A percentile compares a stretch with the other conserved stretches of the same genome.
phyloP scores from a whole-genome alignment of 2,329 filamentous ascomycete genomes.

The Fusarium nelsonii region DNA sequence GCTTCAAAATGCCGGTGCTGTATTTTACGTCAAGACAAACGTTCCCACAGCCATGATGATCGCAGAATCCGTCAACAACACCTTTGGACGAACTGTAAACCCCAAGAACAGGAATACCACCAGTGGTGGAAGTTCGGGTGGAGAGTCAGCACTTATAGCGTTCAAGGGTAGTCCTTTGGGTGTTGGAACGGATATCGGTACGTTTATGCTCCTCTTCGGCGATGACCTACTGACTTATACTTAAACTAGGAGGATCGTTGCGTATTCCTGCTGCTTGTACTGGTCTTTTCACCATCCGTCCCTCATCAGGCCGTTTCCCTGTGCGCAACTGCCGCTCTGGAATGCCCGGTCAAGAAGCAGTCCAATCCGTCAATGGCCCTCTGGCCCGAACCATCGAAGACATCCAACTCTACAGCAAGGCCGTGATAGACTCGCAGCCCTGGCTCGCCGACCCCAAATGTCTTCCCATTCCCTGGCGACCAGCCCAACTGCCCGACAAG shows the following conservation, averaged over 20 bases:
- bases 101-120: constrained; percentile 70
- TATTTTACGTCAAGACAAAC: constrained; percentile 70
- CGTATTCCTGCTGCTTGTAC: constrained; percentile 68
- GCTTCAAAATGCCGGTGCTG: constrained; percentile 62
- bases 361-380: constrained; percentile 73
- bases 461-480: constrained; percentile 69
- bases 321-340: constrained; percentile 66
- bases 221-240: neutral
- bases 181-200: constrained; percentile 72
- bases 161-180: constrained; percentile 71
- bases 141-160: constrained; percentile 72
- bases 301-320: constrained; percentile 71
- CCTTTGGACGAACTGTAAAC: constrained; percentile 72
- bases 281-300: constrained; percentile 68
- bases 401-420: constrained; percentile 65
- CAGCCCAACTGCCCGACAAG: constrained; percentile 50
- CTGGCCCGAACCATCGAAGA: constrained; percentile 68
- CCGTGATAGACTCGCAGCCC: constrained; percentile 64
- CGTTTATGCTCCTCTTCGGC: accelerated
- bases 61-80: constrained; percentile 74
- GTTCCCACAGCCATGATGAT: constrained; percentile 77
- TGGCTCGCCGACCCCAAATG: constrained; percentile 70
- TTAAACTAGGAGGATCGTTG: constrained; percentile 61
- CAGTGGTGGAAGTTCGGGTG: constrained; percentile 74
- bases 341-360: constrained; percentile 73